Conservation (phyloP, 2,329 filamentous ascomycete genomes). For the Fusarium sulawesiense region DNA sequence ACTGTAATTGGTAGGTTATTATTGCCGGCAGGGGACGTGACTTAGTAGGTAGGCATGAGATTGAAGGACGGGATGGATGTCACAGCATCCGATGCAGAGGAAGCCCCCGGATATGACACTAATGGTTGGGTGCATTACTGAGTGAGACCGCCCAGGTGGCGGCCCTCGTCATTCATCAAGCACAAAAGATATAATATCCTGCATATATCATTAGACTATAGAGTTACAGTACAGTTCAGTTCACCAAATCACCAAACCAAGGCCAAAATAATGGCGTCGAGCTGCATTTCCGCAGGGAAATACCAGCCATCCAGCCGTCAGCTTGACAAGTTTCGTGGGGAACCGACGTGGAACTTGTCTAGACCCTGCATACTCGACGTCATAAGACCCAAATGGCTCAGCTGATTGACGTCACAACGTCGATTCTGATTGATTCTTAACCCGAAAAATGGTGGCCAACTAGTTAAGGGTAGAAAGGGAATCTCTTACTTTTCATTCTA, state of each 20-base stretch:
- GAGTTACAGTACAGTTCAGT: constrained; percentile 9
- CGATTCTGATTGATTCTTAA: neutral
- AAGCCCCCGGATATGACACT: neutral
- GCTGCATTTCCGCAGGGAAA: constrained; percentile 27
- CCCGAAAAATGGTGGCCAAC: constrained; percentile 12
- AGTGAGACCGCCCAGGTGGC: constrained; percentile 2
- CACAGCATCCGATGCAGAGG: neutral
- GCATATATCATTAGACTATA: constrained; percentile 9
- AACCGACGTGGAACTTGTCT: constrained; percentile 17
- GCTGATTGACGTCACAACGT: constrained; percentile 43
- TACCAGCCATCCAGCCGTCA: constrained; percentile 26
- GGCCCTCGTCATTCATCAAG: constrained; percentile 25
- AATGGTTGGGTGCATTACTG: neutral
- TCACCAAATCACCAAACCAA: constrained; percentile 26
- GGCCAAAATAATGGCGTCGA: constrained; percentile 40
- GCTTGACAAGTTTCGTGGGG: constrained; percentile 31
- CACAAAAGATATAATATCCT: constrained; percentile 10
- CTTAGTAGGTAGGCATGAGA: constrained; percentile 5
- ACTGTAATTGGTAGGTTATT: constrained; percentile 1
- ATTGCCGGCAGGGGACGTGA: constrained; percentile 7
- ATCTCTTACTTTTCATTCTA: neutral
- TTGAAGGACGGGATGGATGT: neutral
- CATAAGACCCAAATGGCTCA: constrained; percentile 31
- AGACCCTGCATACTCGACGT: constrained; percentile 44
- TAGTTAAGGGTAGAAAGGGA: neutral